These are phyloP conservation scores for Aureobasidium sp. DNA, from an alignment of 2,329 filamentous ascomycete genomes.

Conservation along the genomic window DNA sequence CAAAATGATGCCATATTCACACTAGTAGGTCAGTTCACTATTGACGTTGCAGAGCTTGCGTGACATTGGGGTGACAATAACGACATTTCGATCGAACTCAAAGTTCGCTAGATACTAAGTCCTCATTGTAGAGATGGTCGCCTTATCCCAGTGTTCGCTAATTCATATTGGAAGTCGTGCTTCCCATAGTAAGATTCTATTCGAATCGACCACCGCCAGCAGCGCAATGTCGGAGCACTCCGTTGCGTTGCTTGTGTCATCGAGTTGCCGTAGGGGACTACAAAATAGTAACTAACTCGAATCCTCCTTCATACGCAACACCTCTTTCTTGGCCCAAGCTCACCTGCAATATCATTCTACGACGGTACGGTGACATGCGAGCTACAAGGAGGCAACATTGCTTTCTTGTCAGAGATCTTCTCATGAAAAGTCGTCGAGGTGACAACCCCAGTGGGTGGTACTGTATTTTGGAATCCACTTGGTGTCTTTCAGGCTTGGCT, in stretches of 20 bases:
- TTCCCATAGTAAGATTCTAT: not conserved
- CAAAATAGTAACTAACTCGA: not conserved
- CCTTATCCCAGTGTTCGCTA: not conserved
- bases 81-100: not conserved
- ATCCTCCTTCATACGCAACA: not conserved
- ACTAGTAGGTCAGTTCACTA: not conserved
- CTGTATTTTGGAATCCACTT: not conserved
- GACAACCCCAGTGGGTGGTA: not conserved
- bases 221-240: not conserved
- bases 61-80: not conserved
- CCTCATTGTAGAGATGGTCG: not conserved
- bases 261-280: not conserved
- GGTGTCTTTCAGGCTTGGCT: no score
- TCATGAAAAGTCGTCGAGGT: not conserved
- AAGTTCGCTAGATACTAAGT: no score
- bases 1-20: not conserved
- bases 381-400: not conserved
- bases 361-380: not conserved
- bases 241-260: not conserved
- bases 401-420: not conserved
- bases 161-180: not conserved
- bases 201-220: not conserved
- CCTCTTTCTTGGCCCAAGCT: not conserved
- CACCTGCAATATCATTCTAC: not conserved
- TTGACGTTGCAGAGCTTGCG: not conserved